Percentiles rank a stretch among this genome's conserved stretches.
These are phyloP conservation scores for Cryomyces minteri DNA, from an alignment of 495 filamentous ascomycete genomes.

Conservation along the genomic window DNA sequence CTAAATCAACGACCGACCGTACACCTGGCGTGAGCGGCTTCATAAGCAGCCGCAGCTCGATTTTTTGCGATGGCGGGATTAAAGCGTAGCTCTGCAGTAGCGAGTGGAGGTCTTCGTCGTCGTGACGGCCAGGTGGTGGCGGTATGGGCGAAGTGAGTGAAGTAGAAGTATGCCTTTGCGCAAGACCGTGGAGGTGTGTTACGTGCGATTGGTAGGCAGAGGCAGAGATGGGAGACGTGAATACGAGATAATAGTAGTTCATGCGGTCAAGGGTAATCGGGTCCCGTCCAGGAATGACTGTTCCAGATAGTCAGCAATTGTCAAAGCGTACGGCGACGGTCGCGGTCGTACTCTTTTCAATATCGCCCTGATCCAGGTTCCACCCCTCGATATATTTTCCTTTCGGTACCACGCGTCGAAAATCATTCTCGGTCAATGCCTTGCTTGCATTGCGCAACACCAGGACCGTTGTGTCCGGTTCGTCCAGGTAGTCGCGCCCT, in stretches of 20 bases:
- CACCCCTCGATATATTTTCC: slow-evolving; percentile 45
- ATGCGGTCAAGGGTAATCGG: slow-evolving; percentile 30
- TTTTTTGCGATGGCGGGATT: slow-evolving; percentile 22
- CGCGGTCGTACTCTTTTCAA: slow-evolving; percentile 18
- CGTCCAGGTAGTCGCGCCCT: slow-evolving; percentile 1
- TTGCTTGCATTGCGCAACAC: slow-evolving; percentile 30
- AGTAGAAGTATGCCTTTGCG: slow-evolving; percentile 17
- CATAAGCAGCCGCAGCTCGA: slow-evolving; percentile 13
- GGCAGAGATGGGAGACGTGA: slow-evolving; percentile 34
- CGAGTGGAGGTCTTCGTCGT: slow-evolving; percentile 26
- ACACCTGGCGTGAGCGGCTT: slow-evolving; percentile 11
- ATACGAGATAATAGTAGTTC: slow-evolving; percentile 43
- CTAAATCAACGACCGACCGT: slow-evolving; percentile 6
- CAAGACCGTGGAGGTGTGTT: slow-evolving; percentile 24
- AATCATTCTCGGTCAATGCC: slow-evolving; percentile 40
- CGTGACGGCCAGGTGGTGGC: slow-evolving; percentile 15
- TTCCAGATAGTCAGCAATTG: neutral
- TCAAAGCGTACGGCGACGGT: neutral
- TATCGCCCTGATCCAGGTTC: slow-evolving; percentile 28
- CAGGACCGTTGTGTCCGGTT: slow-evolving; percentile 22
- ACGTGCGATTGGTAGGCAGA: slow-evolving; percentile 32
- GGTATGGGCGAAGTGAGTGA: slow-evolving; percentile 12
- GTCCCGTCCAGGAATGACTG: slow-evolving; percentile 33
- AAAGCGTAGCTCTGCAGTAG: slow-evolving; percentile 31
- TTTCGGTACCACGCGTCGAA: slow-evolving; percentile 37